Evolutionary conservation across 106 monocot genomes (phyloP), one percentile per base, ranked within the genome.

Genomic region (Dioscorea zingiberensis): DNA sequence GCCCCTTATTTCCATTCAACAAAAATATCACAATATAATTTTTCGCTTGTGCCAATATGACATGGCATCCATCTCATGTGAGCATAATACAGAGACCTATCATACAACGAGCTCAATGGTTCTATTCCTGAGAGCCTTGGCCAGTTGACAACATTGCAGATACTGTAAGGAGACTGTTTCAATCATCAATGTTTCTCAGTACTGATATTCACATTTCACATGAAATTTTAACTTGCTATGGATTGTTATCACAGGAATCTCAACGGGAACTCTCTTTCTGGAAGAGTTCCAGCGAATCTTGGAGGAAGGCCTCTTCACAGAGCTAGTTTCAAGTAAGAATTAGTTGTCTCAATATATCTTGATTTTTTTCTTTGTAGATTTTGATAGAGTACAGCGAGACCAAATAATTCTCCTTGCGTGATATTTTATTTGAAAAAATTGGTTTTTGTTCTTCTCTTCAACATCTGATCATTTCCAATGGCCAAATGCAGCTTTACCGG

Each of bases 241-340:
- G 1, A 62, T 46, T 66, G 65, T 21, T 77, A 26, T 47, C 80
- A 24, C 59, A 98, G 97, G 79, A 92, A 98, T 78, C 86, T 98
- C 27, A 98, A 98, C 78, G 92, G 86, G 59, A 98, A 98, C 57
- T 74, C 29, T 49, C 75, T 98, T 17, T 88, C 88, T 55, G 97
- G 97, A 74, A 88, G 73, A 74, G 97, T 98, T 47, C 97, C 97
- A 22, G 74, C 86, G n/a, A 80, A 60, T 32, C 80, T 98, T 45
- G 97, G 92, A 54, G 97, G 97, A 69, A 78, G 85, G 55, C 97
- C 92, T 80, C 86, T 98, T 25, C 89, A 92, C 71, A 74, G 97
- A 78, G 89, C 89, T 64, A 92, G 97, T 69, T 92, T 98, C 82
- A 98, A 98, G 97, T 98, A 82, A 81, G 81, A 58, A 58, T 0